Evolutionary conservation across 177 flowering plant species (phyloP).

Genomic region (Vitis hybrid): DNA sequence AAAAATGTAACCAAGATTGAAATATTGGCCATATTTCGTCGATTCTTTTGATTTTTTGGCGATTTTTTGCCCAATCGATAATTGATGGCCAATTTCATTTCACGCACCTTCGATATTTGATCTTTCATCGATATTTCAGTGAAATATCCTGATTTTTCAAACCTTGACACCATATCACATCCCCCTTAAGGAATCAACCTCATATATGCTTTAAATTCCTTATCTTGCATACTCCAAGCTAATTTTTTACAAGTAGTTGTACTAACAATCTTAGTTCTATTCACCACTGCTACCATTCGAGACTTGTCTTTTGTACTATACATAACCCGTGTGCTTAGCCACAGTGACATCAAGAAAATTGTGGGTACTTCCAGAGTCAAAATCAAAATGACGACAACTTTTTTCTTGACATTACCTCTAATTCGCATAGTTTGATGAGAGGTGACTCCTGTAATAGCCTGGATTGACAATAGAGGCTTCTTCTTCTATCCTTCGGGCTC

Average conservation of each 20-base stretch:
- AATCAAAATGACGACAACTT: neutral
- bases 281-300: neutral
- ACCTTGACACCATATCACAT: neutral
- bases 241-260: neutral
- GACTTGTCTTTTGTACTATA: neutral
- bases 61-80: too few species aligned
- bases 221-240: neutral
- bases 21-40: too few species aligned
- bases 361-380: neutral
- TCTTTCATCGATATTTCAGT: accelerated
- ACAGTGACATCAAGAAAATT: neutral
- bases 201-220: neutral
- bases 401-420: neutral
- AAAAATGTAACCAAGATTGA: too few species aligned
- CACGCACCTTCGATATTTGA: too few species aligned
- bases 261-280: neutral
- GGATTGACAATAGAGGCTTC: neutral
- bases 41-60: too few species aligned
- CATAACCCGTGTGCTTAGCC: neutral
- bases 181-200: neutral
- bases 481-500: neutral
- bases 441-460: neutral
- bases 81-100: too few species aligned
- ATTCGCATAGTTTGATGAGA: neutral
- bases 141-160: too few species aligned